Percentiles rank a stretch among this genome's conserved stretches.
Conservation (phyloP, 345 rosid species). For the Sonneratia alba region DNA sequence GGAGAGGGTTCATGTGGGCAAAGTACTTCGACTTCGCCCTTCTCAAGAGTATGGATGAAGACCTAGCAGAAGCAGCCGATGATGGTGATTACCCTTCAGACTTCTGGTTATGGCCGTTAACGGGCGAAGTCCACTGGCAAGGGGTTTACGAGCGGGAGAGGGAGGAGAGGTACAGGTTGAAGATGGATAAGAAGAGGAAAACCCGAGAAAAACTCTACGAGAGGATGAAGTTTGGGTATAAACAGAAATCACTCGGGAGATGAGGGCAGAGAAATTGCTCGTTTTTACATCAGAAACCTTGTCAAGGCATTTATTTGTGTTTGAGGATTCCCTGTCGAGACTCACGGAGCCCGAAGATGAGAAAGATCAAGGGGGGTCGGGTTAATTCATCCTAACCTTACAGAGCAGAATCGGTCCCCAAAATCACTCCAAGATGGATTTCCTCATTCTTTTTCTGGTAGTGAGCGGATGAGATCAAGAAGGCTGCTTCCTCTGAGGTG, state of each 20-base stretch:
- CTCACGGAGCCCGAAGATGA: neutral
- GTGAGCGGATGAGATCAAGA: conserved; percentile 1
- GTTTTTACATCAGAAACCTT: neutral
- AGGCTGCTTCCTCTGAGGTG: neutral
- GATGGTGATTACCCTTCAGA: conserved; percentile 66
- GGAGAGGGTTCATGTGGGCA: conserved; percentile 66
- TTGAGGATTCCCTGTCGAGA: neutral
- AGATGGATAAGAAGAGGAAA: conserved; percentile 97
- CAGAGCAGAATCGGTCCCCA: neutral
- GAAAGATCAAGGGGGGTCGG: neutral
- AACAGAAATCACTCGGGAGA: conserved; percentile 66
- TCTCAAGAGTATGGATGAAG: conserved; percentile 93
- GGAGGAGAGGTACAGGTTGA: conserved; percentile 74
- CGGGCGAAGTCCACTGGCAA: conserved; percentile 96
- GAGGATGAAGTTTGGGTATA: conserved; percentile 60
- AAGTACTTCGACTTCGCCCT: conserved; percentile 67
- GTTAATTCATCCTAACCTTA: neutral
- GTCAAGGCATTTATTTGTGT: neutral
- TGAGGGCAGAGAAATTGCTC: conserved; percentile 6
- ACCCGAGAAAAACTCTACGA: conserved; percentile 56
- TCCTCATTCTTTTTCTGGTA: conserved; percentile 8
- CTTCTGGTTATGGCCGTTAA: conserved; percentile 86
- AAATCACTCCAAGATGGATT: neutral
- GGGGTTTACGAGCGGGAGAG: conserved; percentile 93
- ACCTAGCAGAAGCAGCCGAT: conserved; percentile 97